Conservation (phyloP, 371 early-diverging fungal genomes). For the Circinella minor region DNA sequence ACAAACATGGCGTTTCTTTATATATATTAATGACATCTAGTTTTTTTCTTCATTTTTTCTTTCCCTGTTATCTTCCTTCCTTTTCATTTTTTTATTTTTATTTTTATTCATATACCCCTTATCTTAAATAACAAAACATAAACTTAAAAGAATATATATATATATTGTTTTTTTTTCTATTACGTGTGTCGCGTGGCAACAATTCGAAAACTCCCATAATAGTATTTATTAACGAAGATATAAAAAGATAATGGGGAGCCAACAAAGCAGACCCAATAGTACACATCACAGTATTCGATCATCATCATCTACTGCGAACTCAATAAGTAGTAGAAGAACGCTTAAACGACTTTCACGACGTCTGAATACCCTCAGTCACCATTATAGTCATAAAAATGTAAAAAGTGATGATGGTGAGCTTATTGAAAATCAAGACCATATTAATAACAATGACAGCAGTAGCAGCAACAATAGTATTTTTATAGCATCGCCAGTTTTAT, state of each 20-base stretch:
- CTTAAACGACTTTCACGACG: background rate
- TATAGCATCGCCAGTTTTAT: no score
- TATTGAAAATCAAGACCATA: no score
- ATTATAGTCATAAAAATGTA: background rate
- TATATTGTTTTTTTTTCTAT: no score
- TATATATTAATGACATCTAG: background rate
- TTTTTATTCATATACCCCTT: no score
- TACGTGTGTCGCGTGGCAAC: no score
- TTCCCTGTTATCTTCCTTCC: background rate
- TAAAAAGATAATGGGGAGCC: constrained; percentile 9
- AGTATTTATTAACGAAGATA: no score
- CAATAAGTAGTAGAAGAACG: constrained; percentile 5
- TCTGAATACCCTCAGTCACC: background rate
- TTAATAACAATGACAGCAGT: background rate
- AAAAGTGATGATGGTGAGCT: no score
- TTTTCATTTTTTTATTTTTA: background rate
- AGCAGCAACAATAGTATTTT: background rate
- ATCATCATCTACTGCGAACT: background rate
- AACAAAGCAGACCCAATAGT: constrained; percentile 11
- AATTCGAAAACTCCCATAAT: no score
- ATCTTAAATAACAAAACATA: no score
- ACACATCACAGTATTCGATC: constrained; percentile 2
- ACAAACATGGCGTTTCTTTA: constrained; percentile 1
- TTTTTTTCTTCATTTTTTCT: background rate
- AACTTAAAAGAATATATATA: no score